A percentile compares a stretch with the other conserved stretches of the same genome.
Evolutionary conservation across 441 rosid species (phyloP).

Genomic region (Mallotus japonicus): DNA sequence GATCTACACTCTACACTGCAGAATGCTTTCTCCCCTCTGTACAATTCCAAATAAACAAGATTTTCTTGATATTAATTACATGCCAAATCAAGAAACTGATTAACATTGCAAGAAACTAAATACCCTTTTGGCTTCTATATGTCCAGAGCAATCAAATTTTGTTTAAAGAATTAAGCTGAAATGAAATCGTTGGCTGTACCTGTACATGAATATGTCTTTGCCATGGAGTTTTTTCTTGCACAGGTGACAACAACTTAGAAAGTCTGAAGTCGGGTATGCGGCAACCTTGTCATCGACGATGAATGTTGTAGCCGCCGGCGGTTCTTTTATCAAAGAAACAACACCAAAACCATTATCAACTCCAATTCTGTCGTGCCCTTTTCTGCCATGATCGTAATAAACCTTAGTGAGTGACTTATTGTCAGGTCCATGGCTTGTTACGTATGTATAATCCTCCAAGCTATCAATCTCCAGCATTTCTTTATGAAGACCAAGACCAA

Average conservation of each 20-base stretch:
- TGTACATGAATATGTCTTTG: constrained; percentile 67
- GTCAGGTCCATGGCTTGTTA: constrained; percentile 45
- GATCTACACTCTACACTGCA: constrained; percentile 68
- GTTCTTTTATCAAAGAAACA: constrained; percentile 7
- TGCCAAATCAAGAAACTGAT: background rate
- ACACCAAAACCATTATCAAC: constrained; percentile 15
- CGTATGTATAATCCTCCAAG: constrained; percentile 50
- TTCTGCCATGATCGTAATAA: constrained; percentile 32
- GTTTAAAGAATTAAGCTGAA: too few species aligned
- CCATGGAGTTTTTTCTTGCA: constrained; percentile 63
- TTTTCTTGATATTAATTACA: background rate
- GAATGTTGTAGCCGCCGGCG: constrained; percentile 26
- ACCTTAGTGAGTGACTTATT: constrained; percentile 42
- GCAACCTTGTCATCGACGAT: constrained; percentile 22
- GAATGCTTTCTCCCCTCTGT: constrained; percentile 76
- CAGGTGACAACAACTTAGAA: constrained; percentile 53
- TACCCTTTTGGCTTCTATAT: background rate
- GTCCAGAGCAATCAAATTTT: too few species aligned
- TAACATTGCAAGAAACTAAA: too few species aligned
- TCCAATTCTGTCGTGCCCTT: background rate
- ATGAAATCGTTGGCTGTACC: constrained; percentile 30
- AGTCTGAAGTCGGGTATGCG: constrained; percentile 41
- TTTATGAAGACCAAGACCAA: constrained; percentile 9
- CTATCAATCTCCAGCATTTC: constrained; percentile 38
- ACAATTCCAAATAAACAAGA: background rate